Conservation (phyloP, 179 eudicot genomes). For the Beta corolliflora region DNA sequence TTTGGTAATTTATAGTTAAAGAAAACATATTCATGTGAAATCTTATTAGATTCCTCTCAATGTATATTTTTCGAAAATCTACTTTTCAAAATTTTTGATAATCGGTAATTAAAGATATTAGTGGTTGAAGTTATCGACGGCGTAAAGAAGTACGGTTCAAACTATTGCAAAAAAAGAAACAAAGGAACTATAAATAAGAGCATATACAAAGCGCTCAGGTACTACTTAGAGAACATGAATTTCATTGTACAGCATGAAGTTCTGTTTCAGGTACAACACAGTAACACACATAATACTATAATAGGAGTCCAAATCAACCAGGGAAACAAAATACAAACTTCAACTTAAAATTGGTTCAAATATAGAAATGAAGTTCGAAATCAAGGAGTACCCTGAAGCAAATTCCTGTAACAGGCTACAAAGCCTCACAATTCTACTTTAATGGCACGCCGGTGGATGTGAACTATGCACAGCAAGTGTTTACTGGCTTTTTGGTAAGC, state of each 20-base stretch:
- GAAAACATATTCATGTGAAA: too few relatives aligned
- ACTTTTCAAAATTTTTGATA: too few relatives aligned
- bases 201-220: not conserved
- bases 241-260: not conserved
- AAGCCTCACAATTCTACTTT: conserved; percentile 3
- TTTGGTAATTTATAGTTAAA: too few relatives aligned
- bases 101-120: too few relatives aligned
- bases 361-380: conserved; percentile 20
- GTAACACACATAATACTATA: too few relatives aligned
- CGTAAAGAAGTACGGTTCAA: too few relatives aligned
- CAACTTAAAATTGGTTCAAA: not conserved
- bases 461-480: not conserved
- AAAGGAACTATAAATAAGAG: too few relatives aligned
- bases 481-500: not conserved
- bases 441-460: conserved; percentile 7
- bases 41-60: too few relatives aligned
- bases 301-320: not conserved
- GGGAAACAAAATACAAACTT: not conserved
- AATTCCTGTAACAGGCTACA: conserved; percentile 7
- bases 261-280: not conserved
- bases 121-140: too few relatives aligned
- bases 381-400: conserved; percentile 23
- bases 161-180: too few relatives aligned
- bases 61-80: too few relatives aligned
- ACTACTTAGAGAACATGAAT: not conserved